These are phyloP conservation scores for Oenanthe javanica DNA, from an alignment of 140 eudicot genomes.

Conservation along the genomic window DNA sequence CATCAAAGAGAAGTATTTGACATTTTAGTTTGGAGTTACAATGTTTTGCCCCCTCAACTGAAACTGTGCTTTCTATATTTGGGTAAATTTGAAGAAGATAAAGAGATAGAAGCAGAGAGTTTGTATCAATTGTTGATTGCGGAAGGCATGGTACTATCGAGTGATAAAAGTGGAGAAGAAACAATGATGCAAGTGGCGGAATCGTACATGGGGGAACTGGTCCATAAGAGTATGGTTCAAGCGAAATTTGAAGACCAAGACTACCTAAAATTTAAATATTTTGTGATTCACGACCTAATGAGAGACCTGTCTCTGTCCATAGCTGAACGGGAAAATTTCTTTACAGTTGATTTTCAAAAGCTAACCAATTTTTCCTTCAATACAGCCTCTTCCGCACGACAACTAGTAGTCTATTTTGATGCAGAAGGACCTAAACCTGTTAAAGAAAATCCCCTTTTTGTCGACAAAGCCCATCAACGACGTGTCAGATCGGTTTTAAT, in stretches of 20 bases:
- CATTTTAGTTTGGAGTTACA: background rate
- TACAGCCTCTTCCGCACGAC: too few species aligned
- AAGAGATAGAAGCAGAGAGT: conserved; percentile 12
- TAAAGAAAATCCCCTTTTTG: too few species aligned
- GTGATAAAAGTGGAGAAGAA: conserved; percentile 10
- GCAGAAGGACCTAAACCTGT: too few species aligned
- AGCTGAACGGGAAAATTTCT: too few species aligned
- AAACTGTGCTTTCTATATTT: background rate
- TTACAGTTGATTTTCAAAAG: too few species aligned
- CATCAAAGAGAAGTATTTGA: background rate
- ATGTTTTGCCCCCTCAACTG: background rate
- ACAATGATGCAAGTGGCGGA: conserved; percentile 22
- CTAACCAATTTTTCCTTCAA: too few species aligned
- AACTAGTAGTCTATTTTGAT: too few species aligned
- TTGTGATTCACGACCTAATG: conserved; percentile 17
- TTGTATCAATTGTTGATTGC: conserved; percentile 24
- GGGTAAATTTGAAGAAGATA: conserved; percentile 16
- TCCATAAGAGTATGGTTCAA: conserved; percentile 9
- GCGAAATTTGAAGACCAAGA: background rate
- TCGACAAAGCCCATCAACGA: too few species aligned
- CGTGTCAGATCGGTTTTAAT: too few species aligned
- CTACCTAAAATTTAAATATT: conserved; percentile 14
- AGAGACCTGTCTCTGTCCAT: too few species aligned
- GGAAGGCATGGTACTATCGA: conserved; percentile 20
- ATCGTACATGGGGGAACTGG: conserved; percentile 16